These are phyloP conservation scores for Musa troglodytarum DNA, from an alignment of 176 grass and related monocot genomes.

Conservation along the genomic window DNA sequence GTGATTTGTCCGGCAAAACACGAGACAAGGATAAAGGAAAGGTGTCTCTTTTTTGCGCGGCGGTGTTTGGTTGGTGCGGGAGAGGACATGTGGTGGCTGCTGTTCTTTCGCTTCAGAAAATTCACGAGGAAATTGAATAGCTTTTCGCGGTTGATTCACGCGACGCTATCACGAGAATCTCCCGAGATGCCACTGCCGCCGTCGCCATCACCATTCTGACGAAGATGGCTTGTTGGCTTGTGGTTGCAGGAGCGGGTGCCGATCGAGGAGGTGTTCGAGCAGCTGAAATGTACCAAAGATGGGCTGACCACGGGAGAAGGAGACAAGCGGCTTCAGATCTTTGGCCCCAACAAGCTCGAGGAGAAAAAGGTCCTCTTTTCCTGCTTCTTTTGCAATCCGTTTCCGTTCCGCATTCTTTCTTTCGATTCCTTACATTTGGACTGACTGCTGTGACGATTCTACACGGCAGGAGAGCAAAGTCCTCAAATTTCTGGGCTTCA, in stretches of 20 bases:
- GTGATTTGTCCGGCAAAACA: background rate
- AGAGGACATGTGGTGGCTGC: background rate
- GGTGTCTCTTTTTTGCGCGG: background rate
- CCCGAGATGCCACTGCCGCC: background rate
- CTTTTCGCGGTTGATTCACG: conserved; percentile 4
- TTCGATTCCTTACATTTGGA: background rate
- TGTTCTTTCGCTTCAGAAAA: background rate
- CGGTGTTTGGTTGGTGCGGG: background rate
- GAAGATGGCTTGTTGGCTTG: background rate
- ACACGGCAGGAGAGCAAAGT: conserved; percentile 58
- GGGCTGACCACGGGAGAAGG: conserved; percentile 51
- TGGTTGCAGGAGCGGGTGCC: conserved; percentile 66
- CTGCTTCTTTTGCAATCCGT: background rate
- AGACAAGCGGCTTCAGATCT: conserved; percentile 38
- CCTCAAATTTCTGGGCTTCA: conserved; percentile 85
- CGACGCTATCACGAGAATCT: conserved; percentile 2
- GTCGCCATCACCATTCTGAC: background rate
- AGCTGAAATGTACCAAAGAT: conserved; percentile 39
- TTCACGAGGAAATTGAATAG: background rate
- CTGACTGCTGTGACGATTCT: background rate
- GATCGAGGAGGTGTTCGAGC: conserved; percentile 76
- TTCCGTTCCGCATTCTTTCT: background rate
- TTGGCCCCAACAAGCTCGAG: conserved; percentile 91
- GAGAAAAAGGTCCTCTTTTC: conserved; percentile 64
- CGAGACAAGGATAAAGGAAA: background rate